A percentile compares a stretch with the other conserved stretches of the same genome.
These are phyloP conservation scores for Oxytropis ochrocephala DNA, from an alignment of 306 rosid species.

Conservation along the genomic window DNA sequence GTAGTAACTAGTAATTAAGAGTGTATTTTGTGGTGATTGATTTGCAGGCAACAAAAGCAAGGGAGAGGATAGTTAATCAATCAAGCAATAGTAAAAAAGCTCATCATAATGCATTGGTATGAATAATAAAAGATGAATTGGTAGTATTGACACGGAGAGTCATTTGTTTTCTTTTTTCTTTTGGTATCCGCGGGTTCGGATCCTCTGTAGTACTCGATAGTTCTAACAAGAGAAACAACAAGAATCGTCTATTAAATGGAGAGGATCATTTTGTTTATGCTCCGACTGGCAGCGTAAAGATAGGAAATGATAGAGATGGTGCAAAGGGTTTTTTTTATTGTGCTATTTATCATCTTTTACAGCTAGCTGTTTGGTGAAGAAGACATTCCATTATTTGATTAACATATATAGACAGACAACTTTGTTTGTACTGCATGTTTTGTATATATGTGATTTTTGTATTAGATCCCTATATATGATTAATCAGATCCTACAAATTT, in stretches of 20 bases:
- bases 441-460: neutral
- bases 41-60: constrained; percentile 13
- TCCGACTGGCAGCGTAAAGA: neutral
- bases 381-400: neutral
- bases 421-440: neutral
- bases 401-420: neutral
- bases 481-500: neutral
- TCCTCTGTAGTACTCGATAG: no score
- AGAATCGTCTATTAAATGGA: no score
- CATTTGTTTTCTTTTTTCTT: neutral
- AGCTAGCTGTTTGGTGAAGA: neutral
- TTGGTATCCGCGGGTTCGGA: no score
- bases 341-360: neutral
- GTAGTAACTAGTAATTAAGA: no score
- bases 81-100: neutral
- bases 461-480: neutral
- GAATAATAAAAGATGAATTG: neutral
- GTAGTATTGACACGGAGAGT: neutral
- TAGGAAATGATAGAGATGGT: neutral
- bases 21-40: neutral
- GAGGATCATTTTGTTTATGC: no score
- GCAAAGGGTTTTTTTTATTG: neutral
- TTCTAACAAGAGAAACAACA: no score
- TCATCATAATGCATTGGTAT: neutral
- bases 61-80: constrained; percentile 4